Evolutionary conservation across 2,329 filamentous ascomycete genomes (phyloP).

Genomic region (Pseudogymnoascus sp.): DNA sequence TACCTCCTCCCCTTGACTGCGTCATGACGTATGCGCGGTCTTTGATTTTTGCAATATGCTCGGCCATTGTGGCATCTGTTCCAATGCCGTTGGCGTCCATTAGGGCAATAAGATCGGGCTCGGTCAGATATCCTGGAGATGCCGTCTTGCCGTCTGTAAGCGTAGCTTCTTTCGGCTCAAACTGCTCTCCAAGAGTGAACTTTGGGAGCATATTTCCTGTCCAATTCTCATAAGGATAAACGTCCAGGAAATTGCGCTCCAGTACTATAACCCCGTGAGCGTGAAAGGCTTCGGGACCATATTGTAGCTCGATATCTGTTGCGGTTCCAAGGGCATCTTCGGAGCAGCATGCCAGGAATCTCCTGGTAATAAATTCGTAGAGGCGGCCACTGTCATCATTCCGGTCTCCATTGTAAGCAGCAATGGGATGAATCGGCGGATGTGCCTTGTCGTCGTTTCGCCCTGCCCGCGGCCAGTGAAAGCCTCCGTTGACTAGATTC

Average conservation of each 20-base stretch:
- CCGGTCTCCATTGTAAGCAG: slow-evolving; percentile 56
- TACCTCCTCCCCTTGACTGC: slow-evolving; percentile 38
- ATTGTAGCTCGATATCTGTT: slow-evolving; percentile 77
- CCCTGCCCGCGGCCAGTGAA: slow-evolving; percentile 73
- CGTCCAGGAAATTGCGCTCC: slow-evolving; percentile 86
- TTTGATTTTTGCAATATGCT: slow-evolving; percentile 95
- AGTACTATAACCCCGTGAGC: slow-evolving; percentile 78
- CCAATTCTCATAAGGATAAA: slow-evolving; percentile 96
- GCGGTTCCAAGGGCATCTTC: slow-evolving; percentile 83
- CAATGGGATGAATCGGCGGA: slow-evolving; percentile 91
- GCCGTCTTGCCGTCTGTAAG: slow-evolving; percentile 88
- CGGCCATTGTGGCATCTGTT: slow-evolving; percentile 97
- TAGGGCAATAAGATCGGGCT: slow-evolving; percentile 87
- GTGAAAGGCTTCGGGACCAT: slow-evolving; percentile 70
- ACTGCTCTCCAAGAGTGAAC: slow-evolving; percentile 71
- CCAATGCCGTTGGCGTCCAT: slow-evolving; percentile 99
- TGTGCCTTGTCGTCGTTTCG: slow-evolving; percentile 93
- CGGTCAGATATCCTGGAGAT: slow-evolving; percentile 79
- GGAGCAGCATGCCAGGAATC: slow-evolving; percentile 92
- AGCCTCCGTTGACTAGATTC: slow-evolving; percentile 64
- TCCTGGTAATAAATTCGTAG: slow-evolving; percentile 86
- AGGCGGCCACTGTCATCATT: slow-evolving; percentile 64
- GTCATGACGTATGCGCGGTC: slow-evolving; percentile 77
- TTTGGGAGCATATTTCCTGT: slow-evolving; percentile 76
- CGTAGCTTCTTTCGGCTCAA: slow-evolving; percentile 80